These are phyloP conservation scores for Boletellus ananas DNA, from an alignment of 768 basidiomycete genomes.

Conservation along the genomic window DNA sequence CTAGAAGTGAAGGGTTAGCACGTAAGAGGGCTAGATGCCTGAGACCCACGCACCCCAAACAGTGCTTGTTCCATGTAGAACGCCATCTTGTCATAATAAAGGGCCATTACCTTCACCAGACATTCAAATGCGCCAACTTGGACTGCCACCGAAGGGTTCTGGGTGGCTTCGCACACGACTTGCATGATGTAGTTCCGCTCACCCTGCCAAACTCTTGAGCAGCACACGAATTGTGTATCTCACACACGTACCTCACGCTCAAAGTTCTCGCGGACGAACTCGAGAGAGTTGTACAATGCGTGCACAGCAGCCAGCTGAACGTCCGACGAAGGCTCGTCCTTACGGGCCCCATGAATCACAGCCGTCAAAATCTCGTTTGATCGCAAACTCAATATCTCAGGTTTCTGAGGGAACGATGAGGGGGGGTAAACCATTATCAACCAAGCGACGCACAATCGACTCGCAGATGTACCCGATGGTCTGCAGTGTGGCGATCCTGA, in stretches of 20 bases:
- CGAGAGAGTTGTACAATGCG: slow-evolving; percentile 91
- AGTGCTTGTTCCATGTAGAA: slow-evolving; percentile 99
- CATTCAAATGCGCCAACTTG: slow-evolving; percentile 97
- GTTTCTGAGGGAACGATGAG: slow-evolving; percentile 56
- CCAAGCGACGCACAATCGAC: slow-evolving; percentile 67
- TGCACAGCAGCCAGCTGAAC: slow-evolving; percentile 93
- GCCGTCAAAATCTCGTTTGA: slow-evolving; percentile 98
- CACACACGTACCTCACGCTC: slow-evolving; percentile 78
- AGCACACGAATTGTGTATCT: not conserved
- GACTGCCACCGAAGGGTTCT: slow-evolving; percentile 71
- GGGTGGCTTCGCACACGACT: slow-evolving; percentile 97
- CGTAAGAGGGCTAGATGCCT: slow-evolving; percentile 2
- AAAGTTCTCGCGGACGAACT: slow-evolving; percentile 97
- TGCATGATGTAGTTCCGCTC: slow-evolving; percentile 99
- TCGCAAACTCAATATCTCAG: slow-evolving; percentile 81
- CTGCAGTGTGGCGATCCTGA: slow-evolving; percentile 86
- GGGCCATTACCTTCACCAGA: slow-evolving; percentile 92
- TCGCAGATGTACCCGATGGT: slow-evolving; percentile 98
- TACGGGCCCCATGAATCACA: slow-evolving; percentile 95
- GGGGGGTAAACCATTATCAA: slow-evolving; percentile 1
- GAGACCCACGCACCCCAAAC: slow-evolving; percentile 74
- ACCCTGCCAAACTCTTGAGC: slow-evolving; percentile 51
- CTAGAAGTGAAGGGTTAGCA: slow-evolving; percentile 38
- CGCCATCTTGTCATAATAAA: slow-evolving; percentile 99
- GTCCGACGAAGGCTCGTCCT: slow-evolving; percentile 87